These are phyloP conservation scores for Xylariaceae sp. DNA, from an alignment of 2,329 filamentous ascomycete genomes.

Conservation along the genomic window DNA sequence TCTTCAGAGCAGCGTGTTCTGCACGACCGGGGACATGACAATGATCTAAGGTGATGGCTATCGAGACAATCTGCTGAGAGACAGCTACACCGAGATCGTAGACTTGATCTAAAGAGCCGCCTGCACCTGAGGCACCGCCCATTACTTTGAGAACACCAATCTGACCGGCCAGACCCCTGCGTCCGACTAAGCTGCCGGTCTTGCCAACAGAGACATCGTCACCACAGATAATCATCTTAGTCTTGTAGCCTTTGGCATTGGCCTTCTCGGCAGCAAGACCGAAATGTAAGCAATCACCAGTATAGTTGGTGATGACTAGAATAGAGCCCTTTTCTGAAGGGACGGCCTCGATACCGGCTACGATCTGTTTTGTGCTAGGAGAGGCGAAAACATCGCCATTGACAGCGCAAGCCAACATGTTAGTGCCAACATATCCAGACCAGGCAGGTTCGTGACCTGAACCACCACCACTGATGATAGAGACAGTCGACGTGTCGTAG, in stretches of 20 bases:
- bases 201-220: conserved; percentile 65
- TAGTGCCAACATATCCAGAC: conserved; percentile 61
- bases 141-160: conserved; percentile 58
- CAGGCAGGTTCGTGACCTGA: conserved; percentile 62
- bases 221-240: conserved; percentile 58
- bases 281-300: conserved; percentile 62
- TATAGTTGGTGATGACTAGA: conserved; percentile 64
- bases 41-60: conserved; percentile 58
- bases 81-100: conserved; percentile 50
- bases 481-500: conserved; percentile 44
- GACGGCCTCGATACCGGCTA: conserved; percentile 54
- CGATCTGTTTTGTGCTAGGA: conserved; percentile 61
- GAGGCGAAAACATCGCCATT: conserved; percentile 63
- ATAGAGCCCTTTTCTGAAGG: conserved; percentile 56
- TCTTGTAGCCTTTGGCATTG: conserved; percentile 51
- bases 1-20: conserved; percentile 46
- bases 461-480: conserved; percentile 53
- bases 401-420: conserved; percentile 60
- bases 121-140: conserved; percentile 48
- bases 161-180: conserved; percentile 61
- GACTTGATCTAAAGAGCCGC: conserved; percentile 48
- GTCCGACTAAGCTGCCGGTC: conserved; percentile 56
- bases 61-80: conserved; percentile 52
- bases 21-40: conserved; percentile 56
- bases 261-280: conserved; percentile 59